Percentiles rank a stretch among this genome's conserved stretches.
phyloP scores from a whole-genome alignment of 352 stramenopile genomes.

The Thalassiosira hispida region DNA sequence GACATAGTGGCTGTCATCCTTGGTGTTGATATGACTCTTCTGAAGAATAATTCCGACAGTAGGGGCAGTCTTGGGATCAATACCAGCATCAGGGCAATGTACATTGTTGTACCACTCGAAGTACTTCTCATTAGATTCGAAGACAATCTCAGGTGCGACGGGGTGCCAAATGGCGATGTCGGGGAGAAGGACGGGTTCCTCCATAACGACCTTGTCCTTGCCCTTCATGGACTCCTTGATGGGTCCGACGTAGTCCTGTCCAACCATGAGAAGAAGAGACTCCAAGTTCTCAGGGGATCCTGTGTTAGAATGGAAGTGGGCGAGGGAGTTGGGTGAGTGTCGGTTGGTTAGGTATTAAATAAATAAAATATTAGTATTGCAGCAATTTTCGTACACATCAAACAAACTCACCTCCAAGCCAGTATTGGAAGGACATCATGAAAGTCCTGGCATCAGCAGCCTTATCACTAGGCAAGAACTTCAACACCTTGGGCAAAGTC shows the following conservation, averaged over 20 bases:
- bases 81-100: conserved; percentile 82
- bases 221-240: conserved; percentile 81
- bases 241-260: conserved; percentile 86
- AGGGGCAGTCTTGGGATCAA: conserved; percentile 81
- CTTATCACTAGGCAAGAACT: conserved; percentile 89
- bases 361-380: neutral
- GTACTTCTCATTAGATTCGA: conserved; percentile 85
- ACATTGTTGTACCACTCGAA: conserved; percentile 88
- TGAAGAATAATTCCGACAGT: conserved; percentile 88
- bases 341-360: neutral
- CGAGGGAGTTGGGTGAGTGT: neutral
- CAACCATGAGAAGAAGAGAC: conserved; percentile 87
- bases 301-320: conserved; percentile 22
- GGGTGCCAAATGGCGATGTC: conserved; percentile 91
- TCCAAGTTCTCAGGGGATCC: conserved; percentile 88
- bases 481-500: conserved; percentile 89
- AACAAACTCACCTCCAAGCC: conserved; percentile 81
- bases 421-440: conserved; percentile 93
- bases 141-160: conserved; percentile 86
- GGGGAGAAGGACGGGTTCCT: conserved; percentile 86
- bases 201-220: conserved; percentile 78
- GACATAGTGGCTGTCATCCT: conserved; percentile 89
- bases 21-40: conserved; percentile 91
- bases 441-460: conserved; percentile 88
- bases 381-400: neutral